Evolutionary conservation across 345 rosid genomes (phyloP).

Genomic region (Dimocarpus longan): DNA sequence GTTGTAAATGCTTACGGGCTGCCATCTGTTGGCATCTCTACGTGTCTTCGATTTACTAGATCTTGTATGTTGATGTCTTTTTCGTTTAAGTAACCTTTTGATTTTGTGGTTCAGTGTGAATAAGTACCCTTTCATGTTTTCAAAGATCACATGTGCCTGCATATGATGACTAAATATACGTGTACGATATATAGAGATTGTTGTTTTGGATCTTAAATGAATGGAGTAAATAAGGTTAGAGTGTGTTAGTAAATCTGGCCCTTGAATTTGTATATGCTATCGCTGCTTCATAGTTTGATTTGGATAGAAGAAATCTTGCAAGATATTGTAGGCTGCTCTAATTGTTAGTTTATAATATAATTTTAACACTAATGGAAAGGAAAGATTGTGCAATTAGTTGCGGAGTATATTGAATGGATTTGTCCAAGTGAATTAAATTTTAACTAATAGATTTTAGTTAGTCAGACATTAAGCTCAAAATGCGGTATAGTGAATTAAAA

Average conservation of each 20-base stretch:
- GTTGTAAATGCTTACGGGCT: conserved; percentile 7
- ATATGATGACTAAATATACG: neutral
- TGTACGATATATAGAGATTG: neutral
- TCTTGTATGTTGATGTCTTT: neutral
- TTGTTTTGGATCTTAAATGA: conserved; percentile 2
- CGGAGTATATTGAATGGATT: neutral
- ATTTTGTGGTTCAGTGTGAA: neutral
- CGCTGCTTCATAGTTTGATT: too few relatives aligned
- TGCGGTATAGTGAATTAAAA: too few relatives aligned
- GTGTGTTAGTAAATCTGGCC: too few relatives aligned
- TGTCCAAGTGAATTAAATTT: too few relatives aligned
- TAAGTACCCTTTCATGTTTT: neutral
- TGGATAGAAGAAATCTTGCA: too few relatives aligned
- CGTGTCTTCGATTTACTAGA: neutral
- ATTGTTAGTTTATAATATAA: neutral
- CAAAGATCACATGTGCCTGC: neutral
- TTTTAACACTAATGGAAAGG: too few relatives aligned
- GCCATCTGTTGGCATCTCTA: neutral
- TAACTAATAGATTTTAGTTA: too few relatives aligned
- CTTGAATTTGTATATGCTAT: too few relatives aligned
- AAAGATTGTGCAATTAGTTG: neutral
- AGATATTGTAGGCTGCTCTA: too few relatives aligned
- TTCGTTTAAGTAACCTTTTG: neutral
- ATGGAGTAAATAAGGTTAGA: neutral
- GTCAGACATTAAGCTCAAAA: too few relatives aligned